Evolutionary conservation across 768 basidiomycete species (phyloP), one percentile per base, ranked within the genome.

Genomic region (Auricularia cornea): DNA sequence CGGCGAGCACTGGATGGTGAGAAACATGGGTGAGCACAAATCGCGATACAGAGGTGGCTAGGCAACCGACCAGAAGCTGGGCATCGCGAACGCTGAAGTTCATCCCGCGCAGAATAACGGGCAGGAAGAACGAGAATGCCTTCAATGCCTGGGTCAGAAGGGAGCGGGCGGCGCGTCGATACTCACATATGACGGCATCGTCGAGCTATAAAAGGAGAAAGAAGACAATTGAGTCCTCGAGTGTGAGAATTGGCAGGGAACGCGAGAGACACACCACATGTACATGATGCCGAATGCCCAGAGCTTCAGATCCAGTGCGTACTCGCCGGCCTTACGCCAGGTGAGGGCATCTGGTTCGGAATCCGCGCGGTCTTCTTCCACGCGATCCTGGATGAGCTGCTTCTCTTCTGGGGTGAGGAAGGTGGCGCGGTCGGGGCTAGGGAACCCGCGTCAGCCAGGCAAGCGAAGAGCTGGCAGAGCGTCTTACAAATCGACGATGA

Each of bases 341-440:
- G 70, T 70, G 32, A 72, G 62, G 32, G 61, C 30, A 60, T 74
- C 72, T 32, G 66, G 65, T 29, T 56, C 64, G 52, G 66, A 64
- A 63, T 74, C 72, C 20, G 67, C 69, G 60, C 72, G 67, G 63
- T 74, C 72, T 28, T 59, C 52, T 38, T 72, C 64, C 40, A 74
- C 66, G 35, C 71, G 64, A 12, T 63, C 63, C 26, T 68, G 64
- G 35, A 71, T 59, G 51, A 70, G 67, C 11, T 48, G 60, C 18
- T 65, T 70, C 64, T 74, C 66, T 18, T 71, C 69, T 3, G 59
- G 60, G 3, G 63, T 65, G 26, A 74, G 65, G 66, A 72, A 74
- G 35, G 62, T 69, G 61, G 64, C 66, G 63, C 72, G 72, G 41
- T 72, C 72, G 26, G 72, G 67, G 68, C 54, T 57, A 30, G 11